phyloP scores from a whole-genome alignment of 2,329 filamentous ascomycete species.

The Colletotrichum sp. region DNA sequence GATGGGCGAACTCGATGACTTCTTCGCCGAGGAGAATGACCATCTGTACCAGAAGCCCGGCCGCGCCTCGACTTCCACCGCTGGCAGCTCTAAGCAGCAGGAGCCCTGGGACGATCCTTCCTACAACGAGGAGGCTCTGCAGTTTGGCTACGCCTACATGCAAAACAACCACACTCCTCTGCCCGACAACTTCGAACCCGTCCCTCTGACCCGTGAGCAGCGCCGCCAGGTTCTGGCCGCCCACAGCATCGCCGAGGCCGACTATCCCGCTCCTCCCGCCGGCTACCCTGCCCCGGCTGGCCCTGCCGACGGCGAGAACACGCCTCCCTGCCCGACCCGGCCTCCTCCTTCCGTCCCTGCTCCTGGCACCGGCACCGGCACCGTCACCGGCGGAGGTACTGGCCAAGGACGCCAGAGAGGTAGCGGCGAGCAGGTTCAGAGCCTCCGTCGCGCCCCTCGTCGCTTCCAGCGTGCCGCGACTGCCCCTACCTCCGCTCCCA shows the following conservation, averaged over 20 bases:
- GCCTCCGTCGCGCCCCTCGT: conserved; percentile 6
- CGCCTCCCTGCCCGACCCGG: conserved; percentile 8
- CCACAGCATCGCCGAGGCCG: conserved; percentile 2
- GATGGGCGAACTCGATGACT: conserved; percentile 4
- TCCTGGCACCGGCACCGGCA: background rate
- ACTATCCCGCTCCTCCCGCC: conserved; percentile 3
- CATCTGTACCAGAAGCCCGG: background rate
- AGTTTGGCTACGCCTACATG: conserved; percentile 4
- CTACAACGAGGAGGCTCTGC: conserved; percentile 11
- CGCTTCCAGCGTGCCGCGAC: conserved; percentile 14
- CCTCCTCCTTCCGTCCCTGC: background rate
- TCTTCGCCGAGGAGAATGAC: conserved; percentile 10
- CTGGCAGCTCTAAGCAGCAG: background rate
- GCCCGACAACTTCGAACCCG: background rate
- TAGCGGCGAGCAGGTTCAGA: background rate
- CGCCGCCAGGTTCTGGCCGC: background rate
- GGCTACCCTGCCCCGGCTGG: conserved; percentile 8
- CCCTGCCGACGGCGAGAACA: background rate
- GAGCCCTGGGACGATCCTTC: background rate
- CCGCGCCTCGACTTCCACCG: background rate
- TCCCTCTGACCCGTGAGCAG: background rate
- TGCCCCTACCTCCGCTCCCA: background rate
- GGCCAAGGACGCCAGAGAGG: background rate
- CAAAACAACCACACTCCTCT: background rate
- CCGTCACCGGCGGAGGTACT: background rate